Conservation (phyloP, 2,329 filamentous ascomycete genomes). For the Fusarium sp. region DNA sequence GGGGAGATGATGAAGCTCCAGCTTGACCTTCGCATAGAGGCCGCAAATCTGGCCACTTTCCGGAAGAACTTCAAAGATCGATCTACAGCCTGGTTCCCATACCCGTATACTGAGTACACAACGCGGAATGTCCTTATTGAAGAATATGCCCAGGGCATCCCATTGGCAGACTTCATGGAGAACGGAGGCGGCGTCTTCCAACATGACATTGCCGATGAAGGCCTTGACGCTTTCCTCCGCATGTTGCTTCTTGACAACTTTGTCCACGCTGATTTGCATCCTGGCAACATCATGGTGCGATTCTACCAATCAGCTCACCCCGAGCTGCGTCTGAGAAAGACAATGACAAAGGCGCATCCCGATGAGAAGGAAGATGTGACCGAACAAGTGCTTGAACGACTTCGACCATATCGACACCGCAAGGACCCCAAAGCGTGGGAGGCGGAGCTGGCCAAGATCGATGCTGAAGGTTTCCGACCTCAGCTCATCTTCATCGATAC, state of each 20-base stretch:
- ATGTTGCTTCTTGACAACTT: conserved; percentile 99
- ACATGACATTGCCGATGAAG: conserved; percentile 92
- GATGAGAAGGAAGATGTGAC: conserved; percentile 78
- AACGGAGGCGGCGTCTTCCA: conserved; percentile 94
- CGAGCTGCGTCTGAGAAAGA: conserved; percentile 59
- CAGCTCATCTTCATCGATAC: conserved; percentile 98
- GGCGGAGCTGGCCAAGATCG: conserved; percentile 78
- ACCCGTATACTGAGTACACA: conserved; percentile 90
- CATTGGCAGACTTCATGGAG: conserved; percentile 87
- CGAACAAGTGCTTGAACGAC: conserved; percentile 82
- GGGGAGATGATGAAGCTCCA: conserved; percentile 99
- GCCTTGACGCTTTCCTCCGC: conserved; percentile 92
- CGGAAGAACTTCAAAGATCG: conserved; percentile 89
- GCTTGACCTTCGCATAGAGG: conserved; percentile 92
- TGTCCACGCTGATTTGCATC: conserved; percentile 94
- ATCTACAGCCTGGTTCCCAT: conserved; percentile 96
- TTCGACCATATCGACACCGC: conserved; percentile 75
- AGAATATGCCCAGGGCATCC: conserved; percentile 95
- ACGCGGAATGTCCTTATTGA: conserved; percentile 93
- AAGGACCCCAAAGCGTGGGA: conserved; percentile 78
- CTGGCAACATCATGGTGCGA: conserved; percentile 99
- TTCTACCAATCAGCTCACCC: conserved; percentile 88
- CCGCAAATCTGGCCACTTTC: conserved; percentile 88
- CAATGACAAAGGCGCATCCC: conserved; percentile 49
- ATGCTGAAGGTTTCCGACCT: conserved; percentile 87